These are phyloP conservation scores for Ampelomyces quisqualis DNA, from an alignment of 2,329 filamentous ascomycete species.

Conservation along the genomic window DNA sequence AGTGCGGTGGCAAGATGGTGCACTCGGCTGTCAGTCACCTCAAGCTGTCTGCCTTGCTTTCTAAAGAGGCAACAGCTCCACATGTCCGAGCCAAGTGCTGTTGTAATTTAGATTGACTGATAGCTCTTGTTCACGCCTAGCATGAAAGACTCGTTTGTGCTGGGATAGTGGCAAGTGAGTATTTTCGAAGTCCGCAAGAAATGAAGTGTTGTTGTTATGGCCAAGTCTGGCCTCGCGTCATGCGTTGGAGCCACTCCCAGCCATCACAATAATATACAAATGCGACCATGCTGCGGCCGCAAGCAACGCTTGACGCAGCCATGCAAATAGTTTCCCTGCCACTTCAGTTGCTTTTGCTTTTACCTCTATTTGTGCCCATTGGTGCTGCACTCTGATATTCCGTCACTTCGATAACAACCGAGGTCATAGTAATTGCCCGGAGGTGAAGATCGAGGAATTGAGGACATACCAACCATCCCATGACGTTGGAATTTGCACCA, in stretches of 20 bases:
- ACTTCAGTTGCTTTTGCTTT: conserved; percentile 31
- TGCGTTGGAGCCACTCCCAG: conserved; percentile 34
- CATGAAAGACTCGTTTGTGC: conserved; percentile 15
- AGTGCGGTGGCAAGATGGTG: conserved; percentile 39
- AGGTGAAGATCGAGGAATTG: neutral
- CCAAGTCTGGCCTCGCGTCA: conserved; percentile 30
- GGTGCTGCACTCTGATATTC: conserved; percentile 18
- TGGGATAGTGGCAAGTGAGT: conserved; percentile 18
- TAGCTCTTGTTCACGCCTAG: conserved; percentile 5
- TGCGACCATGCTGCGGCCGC: conserved; percentile 29
- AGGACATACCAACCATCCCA: conserved; percentile 17
- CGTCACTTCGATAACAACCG: conserved; percentile 18
- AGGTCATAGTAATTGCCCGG: neutral
- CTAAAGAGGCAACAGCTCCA: conserved; percentile 27
- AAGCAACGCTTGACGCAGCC: conserved; percentile 25
- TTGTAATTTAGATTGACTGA: conserved; percentile 30
- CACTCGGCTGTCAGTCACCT: conserved; percentile 30
- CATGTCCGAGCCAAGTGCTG: conserved; percentile 38
- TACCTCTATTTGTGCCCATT: conserved; percentile 20
- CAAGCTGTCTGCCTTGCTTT: conserved; percentile 32
- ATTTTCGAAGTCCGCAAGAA: conserved; percentile 20
- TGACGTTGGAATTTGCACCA: conserved; percentile 47
- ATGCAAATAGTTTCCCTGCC: conserved; percentile 34
- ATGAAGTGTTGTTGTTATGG: conserved; percentile 29
- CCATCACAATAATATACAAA: conserved; percentile 37